A percentile compares a stretch with the other conserved stretches of the same genome.
Conservation (phyloP, 495 filamentous ascomycete genomes). For the Tuber aestivum region DNA sequence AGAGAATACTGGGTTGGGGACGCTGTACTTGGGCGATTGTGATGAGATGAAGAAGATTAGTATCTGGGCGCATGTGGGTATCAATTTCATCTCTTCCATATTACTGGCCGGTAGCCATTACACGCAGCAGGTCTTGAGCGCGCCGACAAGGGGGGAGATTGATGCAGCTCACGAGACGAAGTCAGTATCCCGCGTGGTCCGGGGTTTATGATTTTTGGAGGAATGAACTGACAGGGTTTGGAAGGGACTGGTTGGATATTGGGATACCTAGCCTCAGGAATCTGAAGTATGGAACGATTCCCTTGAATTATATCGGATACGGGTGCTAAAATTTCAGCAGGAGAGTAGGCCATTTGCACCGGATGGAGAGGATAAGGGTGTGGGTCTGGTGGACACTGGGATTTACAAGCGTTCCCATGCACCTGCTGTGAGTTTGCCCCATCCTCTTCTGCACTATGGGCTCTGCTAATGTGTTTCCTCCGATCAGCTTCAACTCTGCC, state of each 20-base stretch:
- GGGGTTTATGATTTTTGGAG: not conserved
- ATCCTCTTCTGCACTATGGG: not conserved
- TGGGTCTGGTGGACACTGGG: not conserved
- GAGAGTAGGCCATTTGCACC: not conserved
- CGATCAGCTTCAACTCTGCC: slow-evolving; percentile 39
- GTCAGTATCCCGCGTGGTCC: not conserved
- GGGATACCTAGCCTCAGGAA: slow-evolving; percentile 41
- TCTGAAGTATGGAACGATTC: slow-evolving; percentile 16
- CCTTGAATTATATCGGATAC: slow-evolving; percentile 5
- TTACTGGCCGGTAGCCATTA: slow-evolving; percentile 40
- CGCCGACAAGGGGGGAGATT: slow-evolving; percentile 41
- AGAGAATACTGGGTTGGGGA: slow-evolving; percentile 6
- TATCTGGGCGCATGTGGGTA: slow-evolving; percentile 33
- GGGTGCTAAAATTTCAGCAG: not conserved
- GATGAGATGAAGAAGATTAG: slow-evolving; percentile 15
- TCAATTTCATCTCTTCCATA: slow-evolving; percentile 38
- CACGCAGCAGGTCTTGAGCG: slow-evolving; percentile 38
- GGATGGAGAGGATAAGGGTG: slow-evolving; percentile 1
- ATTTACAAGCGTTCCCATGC: not conserved
- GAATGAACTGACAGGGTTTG: not conserved
- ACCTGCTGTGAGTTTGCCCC: not conserved
- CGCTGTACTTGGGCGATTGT: slow-evolving; percentile 30
- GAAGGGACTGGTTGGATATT: slow-evolving; percentile 36
- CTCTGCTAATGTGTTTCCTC: not conserved
- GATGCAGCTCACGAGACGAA: slow-evolving; percentile 30